A percentile compares a stretch with the other conserved stretches of the same genome.
These are phyloP conservation scores for Aspergillus chevalieri DNA, from an alignment of 2,329 filamentous ascomycete species.

Conservation along the genomic window DNA sequence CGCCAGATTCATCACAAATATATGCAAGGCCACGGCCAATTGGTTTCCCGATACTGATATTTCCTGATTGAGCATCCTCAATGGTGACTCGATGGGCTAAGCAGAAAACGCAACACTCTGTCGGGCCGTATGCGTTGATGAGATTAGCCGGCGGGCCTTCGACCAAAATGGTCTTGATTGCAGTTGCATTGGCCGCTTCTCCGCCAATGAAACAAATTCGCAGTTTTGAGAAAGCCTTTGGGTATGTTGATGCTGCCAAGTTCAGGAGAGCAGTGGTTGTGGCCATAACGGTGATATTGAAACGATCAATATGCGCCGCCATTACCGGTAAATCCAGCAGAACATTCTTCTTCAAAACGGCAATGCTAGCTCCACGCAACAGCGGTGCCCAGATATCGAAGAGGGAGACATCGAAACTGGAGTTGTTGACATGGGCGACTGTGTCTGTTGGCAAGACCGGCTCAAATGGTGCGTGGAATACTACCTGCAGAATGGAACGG, in stretches of 20 bases:
- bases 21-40: slow-evolving; percentile 8
- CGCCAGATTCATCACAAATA: slow-evolving; percentile 9
- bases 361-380: slow-evolving; percentile 12
- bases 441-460: slow-evolving; percentile 8
- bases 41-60: slow-evolving; percentile 37
- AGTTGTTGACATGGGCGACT: slow-evolving; percentile 16
- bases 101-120: slow-evolving; percentile 16
- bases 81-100: slow-evolving; percentile 10
- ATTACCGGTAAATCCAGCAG: slow-evolving; percentile 8
- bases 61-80: slow-evolving; percentile 7
- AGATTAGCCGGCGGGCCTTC: slow-evolving; percentile 12
- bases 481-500: slow-evolving; percentile 14
- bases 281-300: slow-evolving; percentile 11
- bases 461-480: slow-evolving; percentile 11
- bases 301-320: slow-evolving; percentile 1
- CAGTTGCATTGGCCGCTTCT: slow-evolving; percentile 12
- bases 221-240: slow-evolving; percentile 9
- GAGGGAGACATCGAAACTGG: slow-evolving; percentile 20
- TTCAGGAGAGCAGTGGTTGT: slow-evolving; percentile 13
- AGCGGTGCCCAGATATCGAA: slow-evolving; percentile 20
- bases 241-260: slow-evolving; percentile 8
- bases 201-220: slow-evolving; percentile 11
- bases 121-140: slow-evolving; percentile 19
- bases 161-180: slow-evolving; percentile 10
- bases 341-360: slow-evolving; percentile 6